Conservation (phyloP, 805 yeast genomes). For the Candida sanyiensis region DNA sequence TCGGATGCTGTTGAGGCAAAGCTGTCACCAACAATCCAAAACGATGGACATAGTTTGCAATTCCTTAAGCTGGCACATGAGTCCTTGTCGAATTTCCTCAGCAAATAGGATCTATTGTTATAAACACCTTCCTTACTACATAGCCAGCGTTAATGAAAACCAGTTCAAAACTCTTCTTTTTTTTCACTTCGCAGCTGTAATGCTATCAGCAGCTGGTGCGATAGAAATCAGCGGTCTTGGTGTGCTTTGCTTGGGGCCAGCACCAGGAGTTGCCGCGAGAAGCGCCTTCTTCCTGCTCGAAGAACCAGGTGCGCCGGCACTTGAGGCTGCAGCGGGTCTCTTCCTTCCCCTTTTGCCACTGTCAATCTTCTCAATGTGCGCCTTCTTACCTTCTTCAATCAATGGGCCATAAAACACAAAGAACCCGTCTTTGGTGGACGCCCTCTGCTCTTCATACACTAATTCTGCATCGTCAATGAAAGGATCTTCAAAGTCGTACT, state of each 20-base stretch:
- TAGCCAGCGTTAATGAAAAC: too few species aligned
- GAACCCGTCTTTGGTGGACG: constrained; percentile 90
- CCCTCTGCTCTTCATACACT: constrained; percentile 88
- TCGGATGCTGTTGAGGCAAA: constrained; percentile 25
- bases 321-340: constrained; percentile 17
- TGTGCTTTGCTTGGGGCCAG: constrained; percentile 1
- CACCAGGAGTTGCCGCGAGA: neutral
- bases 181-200: too few species aligned
- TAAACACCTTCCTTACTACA: too few species aligned
- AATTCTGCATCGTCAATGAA: constrained; percentile 94
- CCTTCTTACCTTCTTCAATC: constrained; percentile 51
- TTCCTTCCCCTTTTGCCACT: constrained; percentile 33
- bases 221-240: constrained; percentile 6
- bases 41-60: constrained; percentile 9
- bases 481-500: constrained; percentile 89
- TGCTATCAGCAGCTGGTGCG: too few species aligned
- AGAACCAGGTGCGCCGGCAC: neutral
- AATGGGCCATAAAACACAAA: constrained; percentile 93
- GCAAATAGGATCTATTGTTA: too few species aligned
- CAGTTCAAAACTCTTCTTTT: too few species aligned
- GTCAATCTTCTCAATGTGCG: constrained; percentile 41
- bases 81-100: constrained; percentile 2
- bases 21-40: constrained; percentile 10
- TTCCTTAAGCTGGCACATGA: constrained; percentile 6
- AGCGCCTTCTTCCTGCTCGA: constrained; percentile 1